Percentiles rank a stretch among this genome's conserved stretches.
Conservation (phyloP, 1,139 yeast genomes). For the Taiozyma sp. region DNA sequence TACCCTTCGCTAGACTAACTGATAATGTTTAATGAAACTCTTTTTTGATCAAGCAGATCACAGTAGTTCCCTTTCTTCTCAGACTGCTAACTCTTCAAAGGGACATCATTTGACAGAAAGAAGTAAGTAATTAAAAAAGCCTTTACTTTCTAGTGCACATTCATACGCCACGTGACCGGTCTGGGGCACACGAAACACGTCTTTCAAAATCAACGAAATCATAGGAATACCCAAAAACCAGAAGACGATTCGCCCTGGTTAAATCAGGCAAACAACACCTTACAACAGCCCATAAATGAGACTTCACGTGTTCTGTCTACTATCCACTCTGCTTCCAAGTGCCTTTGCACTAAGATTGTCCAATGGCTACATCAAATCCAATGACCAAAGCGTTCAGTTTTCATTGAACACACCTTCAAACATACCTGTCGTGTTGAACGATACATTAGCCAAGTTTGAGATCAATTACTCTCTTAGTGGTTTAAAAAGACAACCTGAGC, state of each 20-base stretch:
- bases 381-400: slow-evolving; percentile 10
- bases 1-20: not conserved
- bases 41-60: not conserved
- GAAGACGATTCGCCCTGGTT: not conserved
- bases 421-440: slow-evolving; percentile 13
- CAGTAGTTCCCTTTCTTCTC: not conserved
- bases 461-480: slow-evolving; percentile 17
- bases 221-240: not conserved
- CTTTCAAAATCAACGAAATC: not conserved
- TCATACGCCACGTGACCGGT: not conserved
- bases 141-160: too few relatives aligned
- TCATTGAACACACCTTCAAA: slow-evolving; percentile 6
- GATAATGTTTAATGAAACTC: not conserved
- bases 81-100: too few relatives aligned
- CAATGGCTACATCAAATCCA: slow-evolving; percentile 11
- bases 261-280: not conserved
- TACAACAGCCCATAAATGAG: not conserved
- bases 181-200: not conserved
- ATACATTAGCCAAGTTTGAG: slow-evolving; percentile 11
- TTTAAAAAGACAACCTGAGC: slow-evolving; percentile 19
- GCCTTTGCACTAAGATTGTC: not conserved
- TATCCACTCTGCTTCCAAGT: not conserved
- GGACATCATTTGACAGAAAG: too few relatives aligned
- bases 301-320: not conserved
- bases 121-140: too few relatives aligned